Evolutionary conservation across 129 eudicot species (phyloP), one percentile per base, ranked within the genome.

Genomic region (Flaveria bidentis): DNA sequence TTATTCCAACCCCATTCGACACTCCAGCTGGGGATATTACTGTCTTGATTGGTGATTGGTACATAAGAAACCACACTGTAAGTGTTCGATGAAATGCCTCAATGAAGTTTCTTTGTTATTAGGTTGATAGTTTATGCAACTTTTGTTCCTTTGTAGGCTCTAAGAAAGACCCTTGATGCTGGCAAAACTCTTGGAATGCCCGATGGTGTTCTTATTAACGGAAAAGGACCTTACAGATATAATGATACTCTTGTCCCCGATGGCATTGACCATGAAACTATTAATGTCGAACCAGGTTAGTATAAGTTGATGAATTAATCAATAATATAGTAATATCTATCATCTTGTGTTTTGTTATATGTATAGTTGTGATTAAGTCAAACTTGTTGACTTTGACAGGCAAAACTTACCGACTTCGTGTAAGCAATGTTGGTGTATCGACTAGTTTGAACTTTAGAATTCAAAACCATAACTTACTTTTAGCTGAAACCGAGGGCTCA

Each of bases 381-480:
- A 49, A 55, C 9, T 77, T 67, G 78, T 78, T 78, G 77, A 75
- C 69, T 71, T 85, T 42, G 45, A 73, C 90, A 92, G 97, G 97
- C 28, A 88, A 83, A 85, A 92, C 96, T 60, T 92, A 92, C 76
- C 91, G 97, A 0, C 30, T 92, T 62, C 95, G 98, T 80, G 98
- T 88, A 64, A 91, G 92, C 86, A 92, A 92, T 44, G 97, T 92
- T 53, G 97, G 97, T 67, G 79, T 89, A 20, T 89, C 97, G 60
- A 92, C 97, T 79, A 92, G 97, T 79, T 84, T 92, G 87, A 92
- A 92, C 85, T 92, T 92, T 82, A 86, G 97, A 81, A 92, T 92
- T 79, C 97, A 92, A 71, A 86, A 70, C 85, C 97, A 92, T 80
- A 92, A 92, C 79, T 74, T 92, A 76, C 96, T 89, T 56, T 76